Percentiles rank a stretch among this genome's conserved stretches.
These are phyloP conservation scores for Choricystis sp. DNA, from an alignment of 139 green algal species.

Conservation along the genomic window DNA sequence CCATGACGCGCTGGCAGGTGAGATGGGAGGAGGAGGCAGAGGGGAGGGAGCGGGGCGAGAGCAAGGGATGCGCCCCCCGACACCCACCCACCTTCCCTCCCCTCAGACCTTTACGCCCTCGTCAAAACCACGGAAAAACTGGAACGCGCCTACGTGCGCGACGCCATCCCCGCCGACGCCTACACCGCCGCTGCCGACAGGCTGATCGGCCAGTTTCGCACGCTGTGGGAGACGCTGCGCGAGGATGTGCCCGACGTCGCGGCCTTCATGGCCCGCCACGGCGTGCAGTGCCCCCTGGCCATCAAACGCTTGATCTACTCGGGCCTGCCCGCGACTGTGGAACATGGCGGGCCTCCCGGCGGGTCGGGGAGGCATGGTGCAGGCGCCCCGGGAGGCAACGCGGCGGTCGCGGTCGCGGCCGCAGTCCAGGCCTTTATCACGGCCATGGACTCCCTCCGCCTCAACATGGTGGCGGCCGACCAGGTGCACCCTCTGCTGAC, in stretches of 20 bases:
- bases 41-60: too few species aligned
- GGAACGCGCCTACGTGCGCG: constrained; percentile 64
- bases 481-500: constrained; percentile 71
- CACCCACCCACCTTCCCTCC: too few species aligned
- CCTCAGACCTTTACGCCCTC: constrained; percentile 78
- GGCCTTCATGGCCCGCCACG: constrained; percentile 73
- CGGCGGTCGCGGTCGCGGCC: constrained; percentile 47
- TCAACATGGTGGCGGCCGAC: constrained; percentile 87
- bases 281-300: constrained; percentile 90
- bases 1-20: constrained; percentile 56
- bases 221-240: constrained; percentile 56
- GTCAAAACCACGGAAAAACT: constrained; percentile 87
- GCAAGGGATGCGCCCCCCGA: background rate
- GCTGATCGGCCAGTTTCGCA: constrained; percentile 82
- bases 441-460: constrained; percentile 77
- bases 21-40: too few species aligned
- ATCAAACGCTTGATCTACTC: constrained; percentile 52
- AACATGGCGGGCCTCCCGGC: constrained; percentile 31
- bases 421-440: constrained; percentile 89
- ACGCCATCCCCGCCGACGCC: constrained; percentile 48
- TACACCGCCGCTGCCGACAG: constrained; percentile 75
- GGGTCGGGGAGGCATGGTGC: background rate
- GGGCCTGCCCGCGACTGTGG: constrained; percentile 70
- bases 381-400: constrained; percentile 8
- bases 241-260: constrained; percentile 51